These are phyloP conservation scores for Dichomitus squalens DNA, from an alignment of 1,284 basidiomycete genomes.

Conservation along the genomic window DNA sequence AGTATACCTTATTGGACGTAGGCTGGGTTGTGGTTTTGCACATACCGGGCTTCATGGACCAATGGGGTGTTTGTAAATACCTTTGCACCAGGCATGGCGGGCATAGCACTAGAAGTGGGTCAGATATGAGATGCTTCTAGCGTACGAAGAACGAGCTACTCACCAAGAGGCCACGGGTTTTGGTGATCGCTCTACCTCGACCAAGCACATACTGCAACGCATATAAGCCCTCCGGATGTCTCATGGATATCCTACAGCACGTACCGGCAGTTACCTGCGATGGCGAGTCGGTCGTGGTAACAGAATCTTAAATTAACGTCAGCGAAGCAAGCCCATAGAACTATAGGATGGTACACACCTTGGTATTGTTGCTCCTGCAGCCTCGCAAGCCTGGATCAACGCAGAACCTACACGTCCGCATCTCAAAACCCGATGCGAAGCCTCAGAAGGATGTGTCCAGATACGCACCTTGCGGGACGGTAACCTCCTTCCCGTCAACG, in stretches of 20 bases:
- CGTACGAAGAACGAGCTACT: constrained; percentile 26
- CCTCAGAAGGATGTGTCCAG: neutral
- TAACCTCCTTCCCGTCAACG: constrained; percentile 92
- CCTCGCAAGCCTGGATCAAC: constrained; percentile 95
- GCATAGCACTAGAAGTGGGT: constrained; percentile 77
- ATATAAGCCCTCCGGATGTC: constrained; percentile 5
- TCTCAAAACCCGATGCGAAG: constrained; percentile 11
- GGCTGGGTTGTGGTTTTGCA: neutral
- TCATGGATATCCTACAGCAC: constrained; percentile 28
- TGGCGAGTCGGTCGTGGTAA: constrained; percentile 92
- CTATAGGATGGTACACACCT: constrained; percentile 47
- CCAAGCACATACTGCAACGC: constrained; percentile 84
- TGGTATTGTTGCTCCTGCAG: constrained; percentile 78
- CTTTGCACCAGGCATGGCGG: constrained; percentile 95
- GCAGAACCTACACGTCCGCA: constrained; percentile 71
- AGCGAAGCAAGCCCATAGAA: constrained; percentile 10
- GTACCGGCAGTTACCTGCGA: constrained; percentile 94
- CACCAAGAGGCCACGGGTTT: constrained; percentile 91
- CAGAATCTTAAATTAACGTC: constrained; percentile 68
- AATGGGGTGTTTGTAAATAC: constrained; percentile 96
- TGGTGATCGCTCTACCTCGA: constrained; percentile 94
- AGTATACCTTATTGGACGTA: constrained; percentile 2
- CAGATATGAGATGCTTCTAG: neutral
- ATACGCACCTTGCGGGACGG: constrained; percentile 82
- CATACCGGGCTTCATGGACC: constrained; percentile 91